phyloP scores from a whole-genome alignment of 306 rosid genomes.

The Fragaria iinumae region DNA sequence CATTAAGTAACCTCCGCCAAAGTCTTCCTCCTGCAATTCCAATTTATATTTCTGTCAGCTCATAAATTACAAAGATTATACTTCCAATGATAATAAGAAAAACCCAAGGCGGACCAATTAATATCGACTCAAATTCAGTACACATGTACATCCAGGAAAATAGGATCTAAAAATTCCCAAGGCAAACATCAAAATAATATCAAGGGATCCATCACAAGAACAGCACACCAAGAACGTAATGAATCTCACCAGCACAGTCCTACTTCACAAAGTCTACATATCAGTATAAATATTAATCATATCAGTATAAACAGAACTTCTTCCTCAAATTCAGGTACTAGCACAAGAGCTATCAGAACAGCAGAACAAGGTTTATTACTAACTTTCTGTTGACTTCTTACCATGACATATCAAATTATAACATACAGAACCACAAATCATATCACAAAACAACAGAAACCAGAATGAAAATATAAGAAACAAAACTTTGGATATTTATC shows the following conservation, averaged over 20 bases:
- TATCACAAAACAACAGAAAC: background rate
- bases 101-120: background rate
- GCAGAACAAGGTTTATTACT: background rate
- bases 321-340: background rate
- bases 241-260: background rate
- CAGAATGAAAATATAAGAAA: background rate
- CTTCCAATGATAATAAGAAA: background rate
- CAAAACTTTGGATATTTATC: background rate
- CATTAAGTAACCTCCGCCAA: constrained; percentile 72
- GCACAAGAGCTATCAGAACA: background rate
- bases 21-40: constrained; percentile 73
- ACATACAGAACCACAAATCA: background rate
- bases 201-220: background rate
- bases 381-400: background rate
- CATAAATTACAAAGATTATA: background rate
- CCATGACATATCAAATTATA: background rate
- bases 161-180: background rate
- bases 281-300: background rate
- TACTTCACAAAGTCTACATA: background rate
- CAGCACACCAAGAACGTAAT: background rate
- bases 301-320: background rate
- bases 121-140: background rate
- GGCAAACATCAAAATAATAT: background rate
- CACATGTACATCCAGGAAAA: background rate
- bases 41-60: constrained; percentile 2